Evolutionary conservation across 352 stramenopile species (phyloP), one percentile per base, ranked within the genome.

Genomic region (Pythium scleroteichum): DNA sequence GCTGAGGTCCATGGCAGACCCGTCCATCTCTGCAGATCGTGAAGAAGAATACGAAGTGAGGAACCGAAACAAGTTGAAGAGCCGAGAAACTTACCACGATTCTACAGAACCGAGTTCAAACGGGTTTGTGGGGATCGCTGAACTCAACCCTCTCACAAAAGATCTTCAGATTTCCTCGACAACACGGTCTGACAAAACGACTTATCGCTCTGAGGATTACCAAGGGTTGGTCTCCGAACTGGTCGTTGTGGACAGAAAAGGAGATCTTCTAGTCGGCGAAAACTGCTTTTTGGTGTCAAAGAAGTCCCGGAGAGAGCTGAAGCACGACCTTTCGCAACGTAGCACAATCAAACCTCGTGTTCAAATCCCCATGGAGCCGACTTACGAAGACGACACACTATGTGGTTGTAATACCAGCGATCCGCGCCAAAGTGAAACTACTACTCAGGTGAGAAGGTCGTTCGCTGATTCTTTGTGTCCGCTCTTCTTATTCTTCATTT

Each of bases 191-290:
- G 24, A 39, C 9, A 66, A 62, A 19, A 56, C 55, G 5, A 86
- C 79, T 8, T 88, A 79, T 53, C 66, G 79, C 2, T 66, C 68
- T 4, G 74, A 86, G 47, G 79, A 88, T 59, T 88, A 88, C 44
- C 67, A 82, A 39, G 76, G 68, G 0, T 54, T 88, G 1, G 41
- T 68, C 12, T 88, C 79, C 6, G 71, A 78, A 23, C 46, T 86
- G 23, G 70, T 85, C 1, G 45, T 86, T 27, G 46, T 78, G 8
- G 68, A 74, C 4, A 71, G 48, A 35, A 57, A 47, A 2, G 76
- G 79, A 14, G 76, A 83, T 26, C 64, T 88, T 8, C 19, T 88
- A 4, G 65, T 88, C 2, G 71, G 76, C 1, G 60, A 86, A 52
- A 88, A 88, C 48, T 88, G 76, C 41, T 73, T 71, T 23, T 48